Evolutionary conservation across 1,284 basidiomycete species (phyloP).

Genomic region (Leccinum subspadiceum): DNA sequence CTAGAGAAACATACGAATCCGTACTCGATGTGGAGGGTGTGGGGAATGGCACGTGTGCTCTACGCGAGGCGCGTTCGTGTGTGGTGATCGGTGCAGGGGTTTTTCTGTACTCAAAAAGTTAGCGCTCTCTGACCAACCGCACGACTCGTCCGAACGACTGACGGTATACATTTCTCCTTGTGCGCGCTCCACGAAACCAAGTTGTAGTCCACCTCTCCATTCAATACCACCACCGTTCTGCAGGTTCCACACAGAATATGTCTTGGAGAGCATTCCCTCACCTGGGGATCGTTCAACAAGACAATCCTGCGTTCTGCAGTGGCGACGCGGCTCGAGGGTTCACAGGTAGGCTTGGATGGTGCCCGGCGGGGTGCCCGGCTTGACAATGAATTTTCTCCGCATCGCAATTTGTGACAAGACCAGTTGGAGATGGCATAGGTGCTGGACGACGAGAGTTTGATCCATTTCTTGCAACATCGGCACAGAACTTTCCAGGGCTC

Average conservation of each 20-base stretch:
- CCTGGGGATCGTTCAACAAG: conserved; percentile 60
- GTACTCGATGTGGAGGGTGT: conserved; percentile 21
- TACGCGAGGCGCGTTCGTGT: conserved; percentile 17
- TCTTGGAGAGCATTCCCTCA: conserved; percentile 42
- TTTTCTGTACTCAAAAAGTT: conserved; percentile 14
- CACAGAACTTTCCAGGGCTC: conserved; percentile 54
- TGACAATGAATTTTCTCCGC: conserved; percentile 30
- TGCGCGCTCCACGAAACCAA: conserved; percentile 59
- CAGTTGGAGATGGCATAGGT: conserved; percentile 51
- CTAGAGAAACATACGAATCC: conserved; percentile 16
- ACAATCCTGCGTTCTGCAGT: conserved; percentile 56
- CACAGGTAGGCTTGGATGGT: conserved; percentile 29
- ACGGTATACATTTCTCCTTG: conserved; percentile 51
- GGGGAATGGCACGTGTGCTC: conserved; percentile 11
- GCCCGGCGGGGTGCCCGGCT: conserved; percentile 9
- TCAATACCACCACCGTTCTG: conserved; percentile 40
- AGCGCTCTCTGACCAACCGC: conserved; percentile 7
- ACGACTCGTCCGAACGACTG: conserved; percentile 23
- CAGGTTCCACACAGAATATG: conserved; percentile 54
- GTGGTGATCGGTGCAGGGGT: conserved; percentile 22
- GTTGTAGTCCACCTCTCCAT: conserved; percentile 52
- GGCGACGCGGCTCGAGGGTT: conserved; percentile 55
- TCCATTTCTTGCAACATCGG: conserved; percentile 58
- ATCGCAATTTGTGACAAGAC: conserved; percentile 48
- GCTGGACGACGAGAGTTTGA: conserved; percentile 43